phyloP scores from a whole-genome alignment of 83 land plant genomes.

The Isoetes engelmannii region DNA sequence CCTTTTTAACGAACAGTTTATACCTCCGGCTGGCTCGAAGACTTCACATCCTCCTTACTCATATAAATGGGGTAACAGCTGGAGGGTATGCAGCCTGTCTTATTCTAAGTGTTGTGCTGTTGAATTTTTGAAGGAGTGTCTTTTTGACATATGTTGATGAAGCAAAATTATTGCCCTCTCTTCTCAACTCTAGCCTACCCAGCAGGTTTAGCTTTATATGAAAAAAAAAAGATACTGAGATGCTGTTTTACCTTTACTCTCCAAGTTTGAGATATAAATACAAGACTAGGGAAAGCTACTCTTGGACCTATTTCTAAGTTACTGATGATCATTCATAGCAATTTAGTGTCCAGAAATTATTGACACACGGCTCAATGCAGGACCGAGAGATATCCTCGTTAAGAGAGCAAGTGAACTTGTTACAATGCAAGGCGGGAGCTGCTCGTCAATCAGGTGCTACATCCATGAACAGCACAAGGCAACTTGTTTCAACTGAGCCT shows the following conservation, averaged over 20 bases:
- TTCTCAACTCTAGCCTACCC: no score
- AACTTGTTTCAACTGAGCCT: conserved; percentile 13
- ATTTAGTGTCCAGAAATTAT: neutral
- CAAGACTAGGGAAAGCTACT: neutral
- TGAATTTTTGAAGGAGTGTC: no score
- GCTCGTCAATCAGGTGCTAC: conserved; percentile 21
- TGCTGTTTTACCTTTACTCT: neutral
- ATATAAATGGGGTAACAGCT: no score
- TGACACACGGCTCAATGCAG: conserved; percentile 25
- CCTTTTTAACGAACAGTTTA: no score
- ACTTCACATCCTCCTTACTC: no score
- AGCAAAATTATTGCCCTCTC: no score
- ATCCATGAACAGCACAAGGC: conserved; percentile 13
- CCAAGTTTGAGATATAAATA: neutral
- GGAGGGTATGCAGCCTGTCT: no score
- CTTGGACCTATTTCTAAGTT: neutral
- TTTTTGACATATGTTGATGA: no score
- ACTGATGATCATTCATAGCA: neutral
- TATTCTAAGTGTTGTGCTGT: no score
- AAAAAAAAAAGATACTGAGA: no score
- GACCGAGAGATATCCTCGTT: conserved; percentile 47
- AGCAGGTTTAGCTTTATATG: no score
- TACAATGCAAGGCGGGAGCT: conserved; percentile 39
- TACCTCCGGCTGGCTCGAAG: no score
- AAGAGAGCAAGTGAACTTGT: conserved; percentile 41